These are phyloP conservation scores for Alternaria solani DNA, from an alignment of 2,329 filamentous ascomycete species.

Conservation along the genomic window DNA sequence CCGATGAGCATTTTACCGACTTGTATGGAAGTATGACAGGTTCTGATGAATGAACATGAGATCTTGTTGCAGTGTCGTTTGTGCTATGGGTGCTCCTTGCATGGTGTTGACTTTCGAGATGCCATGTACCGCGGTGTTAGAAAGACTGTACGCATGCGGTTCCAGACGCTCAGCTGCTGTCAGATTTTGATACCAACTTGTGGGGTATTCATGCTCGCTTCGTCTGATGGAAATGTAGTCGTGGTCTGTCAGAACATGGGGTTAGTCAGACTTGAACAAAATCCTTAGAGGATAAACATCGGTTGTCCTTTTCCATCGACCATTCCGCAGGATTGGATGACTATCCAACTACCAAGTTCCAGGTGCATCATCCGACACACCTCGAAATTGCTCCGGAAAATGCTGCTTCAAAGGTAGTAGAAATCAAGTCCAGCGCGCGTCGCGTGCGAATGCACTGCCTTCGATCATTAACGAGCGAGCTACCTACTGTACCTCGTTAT, in stretches of 20 bases:
- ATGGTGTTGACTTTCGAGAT: background rate
- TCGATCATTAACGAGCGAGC: no score
- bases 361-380: background rate
- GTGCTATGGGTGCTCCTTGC: background rate
- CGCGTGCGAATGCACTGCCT: background rate
- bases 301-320: no score
- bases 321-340: no score
- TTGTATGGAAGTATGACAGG: conserved; percentile 3
- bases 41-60: background rate
- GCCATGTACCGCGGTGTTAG: background rate
- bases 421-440: background rate
- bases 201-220: background rate
- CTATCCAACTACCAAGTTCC: no score
- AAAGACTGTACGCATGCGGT: no score
- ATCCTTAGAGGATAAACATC: no score
- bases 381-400: background rate
- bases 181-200: no score
- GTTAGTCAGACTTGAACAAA: no score
- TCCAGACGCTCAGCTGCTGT: no score
- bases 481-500: background rate
- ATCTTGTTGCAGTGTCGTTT: background rate
- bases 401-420: background rate
- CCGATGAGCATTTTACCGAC: background rate
- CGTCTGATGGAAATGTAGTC: no score
- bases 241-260: no score